phyloP scores from a whole-genome alignment of 352 stramenopile genomes.

The Pythium rishiriense region DNA sequence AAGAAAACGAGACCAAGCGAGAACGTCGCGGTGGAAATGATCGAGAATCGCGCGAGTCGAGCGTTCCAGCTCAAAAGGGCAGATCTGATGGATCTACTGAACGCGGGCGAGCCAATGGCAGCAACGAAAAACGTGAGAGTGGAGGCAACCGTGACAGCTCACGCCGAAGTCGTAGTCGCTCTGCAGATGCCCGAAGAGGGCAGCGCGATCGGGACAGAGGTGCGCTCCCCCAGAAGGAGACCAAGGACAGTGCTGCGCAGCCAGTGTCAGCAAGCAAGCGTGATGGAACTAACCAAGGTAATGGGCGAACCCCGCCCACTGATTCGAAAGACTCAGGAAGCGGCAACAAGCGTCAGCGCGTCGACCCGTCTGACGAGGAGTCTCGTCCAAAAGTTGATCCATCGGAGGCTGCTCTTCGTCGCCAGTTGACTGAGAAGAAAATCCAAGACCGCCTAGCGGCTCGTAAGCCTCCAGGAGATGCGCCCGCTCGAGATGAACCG shows the following conservation, averaged over 20 bases:
- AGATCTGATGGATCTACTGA: slow-evolving; percentile 12
- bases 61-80: slow-evolving; percentile 6
- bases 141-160: slow-evolving; percentile 4
- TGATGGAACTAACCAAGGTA: slow-evolving; percentile 22
- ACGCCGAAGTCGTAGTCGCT: slow-evolving; percentile 30
- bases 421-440: slow-evolving; percentile 70
- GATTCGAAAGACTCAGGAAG: slow-evolving; percentile 22
- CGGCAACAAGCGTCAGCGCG: slow-evolving; percentile 50
- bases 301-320: slow-evolving; percentile 14
- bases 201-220: slow-evolving; percentile 23
- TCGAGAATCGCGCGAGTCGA: slow-evolving; percentile 12
- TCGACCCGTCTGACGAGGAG: slow-evolving; percentile 55
- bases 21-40: slow-evolving; percentile 24
- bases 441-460: slow-evolving; percentile 30
- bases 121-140: slow-evolving; percentile 21
- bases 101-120: slow-evolving; percentile 15
- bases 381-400: slow-evolving; percentile 30
- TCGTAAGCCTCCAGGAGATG: slow-evolving; percentile 6
- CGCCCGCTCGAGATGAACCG: neutral
- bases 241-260: slow-evolving; percentile 2
- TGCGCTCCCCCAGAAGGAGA: slow-evolving; percentile 3
- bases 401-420: slow-evolving; percentile 42
- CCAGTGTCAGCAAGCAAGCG: slow-evolving; percentile 4
- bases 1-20: slow-evolving; percentile 21
- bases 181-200: slow-evolving; percentile 12